phyloP scores from a whole-genome alignment of 2,329 filamentous ascomycete species.

The Penicillium sp. region DNA sequence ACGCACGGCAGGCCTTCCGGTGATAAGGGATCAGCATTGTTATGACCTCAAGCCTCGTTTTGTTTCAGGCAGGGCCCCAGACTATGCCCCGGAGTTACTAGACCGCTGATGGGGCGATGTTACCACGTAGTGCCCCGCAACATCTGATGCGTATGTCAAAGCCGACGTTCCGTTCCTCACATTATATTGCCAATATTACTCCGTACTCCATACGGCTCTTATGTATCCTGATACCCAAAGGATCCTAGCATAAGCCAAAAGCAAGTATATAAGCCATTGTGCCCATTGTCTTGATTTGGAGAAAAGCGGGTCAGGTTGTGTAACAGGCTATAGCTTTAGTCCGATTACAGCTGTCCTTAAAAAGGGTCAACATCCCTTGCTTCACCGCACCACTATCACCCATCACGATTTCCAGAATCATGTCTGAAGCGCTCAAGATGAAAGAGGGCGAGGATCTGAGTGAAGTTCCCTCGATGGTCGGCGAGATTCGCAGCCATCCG shows the following conservation, averaged over 20 bases:
- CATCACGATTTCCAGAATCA: neutral
- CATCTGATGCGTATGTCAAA: neutral
- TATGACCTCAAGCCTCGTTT: neutral
- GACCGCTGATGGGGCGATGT: too few species aligned
- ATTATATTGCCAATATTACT: neutral
- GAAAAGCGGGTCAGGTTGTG: neutral
- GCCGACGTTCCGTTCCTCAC: neutral
- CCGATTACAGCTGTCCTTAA: neutral
- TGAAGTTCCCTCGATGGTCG: neutral
- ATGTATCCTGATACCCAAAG: neutral
- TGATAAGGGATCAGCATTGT: neutral
- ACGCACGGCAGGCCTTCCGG: neutral
- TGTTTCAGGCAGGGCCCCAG: neutral
- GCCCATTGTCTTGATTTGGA: neutral
- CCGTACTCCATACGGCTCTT: neutral
- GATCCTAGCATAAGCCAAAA: neutral
- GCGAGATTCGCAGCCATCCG: neutral
- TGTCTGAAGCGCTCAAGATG: neutral
- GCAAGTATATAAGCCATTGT: neutral
- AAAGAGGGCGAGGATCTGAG: neutral
- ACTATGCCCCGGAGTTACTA: neutral
- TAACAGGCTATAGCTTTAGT: neutral
- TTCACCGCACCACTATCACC: neutral
- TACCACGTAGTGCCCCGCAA: too few species aligned
- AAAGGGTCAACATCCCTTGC: conserved; percentile 3